Conservation (phyloP, 2,329 filamentous ascomycete genomes). For the Anthostomella pinea region DNA sequence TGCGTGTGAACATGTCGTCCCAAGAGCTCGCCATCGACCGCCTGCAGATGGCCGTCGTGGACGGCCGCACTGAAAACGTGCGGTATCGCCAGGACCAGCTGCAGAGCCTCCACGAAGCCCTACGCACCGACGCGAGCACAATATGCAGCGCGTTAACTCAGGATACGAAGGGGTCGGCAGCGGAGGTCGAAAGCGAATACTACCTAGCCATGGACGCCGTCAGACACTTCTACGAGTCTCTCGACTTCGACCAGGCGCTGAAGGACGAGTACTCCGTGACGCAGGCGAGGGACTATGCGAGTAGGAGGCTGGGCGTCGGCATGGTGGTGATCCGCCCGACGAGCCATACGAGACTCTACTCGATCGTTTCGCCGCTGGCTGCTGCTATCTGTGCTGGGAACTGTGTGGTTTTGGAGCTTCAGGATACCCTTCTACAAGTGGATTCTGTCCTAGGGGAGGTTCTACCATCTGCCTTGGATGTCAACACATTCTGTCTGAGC, state of each 20-base stretch:
- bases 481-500: constrained; percentile 24
- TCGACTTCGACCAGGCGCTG: constrained; percentile 28
- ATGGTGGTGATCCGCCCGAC: constrained; percentile 33
- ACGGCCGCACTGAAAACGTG: constrained; percentile 37
- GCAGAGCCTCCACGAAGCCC: constrained; percentile 31
- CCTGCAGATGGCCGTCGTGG: constrained; percentile 33
- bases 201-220: constrained; percentile 31
- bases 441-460: constrained; percentile 21
- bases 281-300: constrained; percentile 20
- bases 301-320: constrained; percentile 23
- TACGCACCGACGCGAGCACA: constrained; percentile 27
- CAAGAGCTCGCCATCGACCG: constrained; percentile 23
- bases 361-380: constrained; percentile 29
- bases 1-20: constrained; percentile 10
- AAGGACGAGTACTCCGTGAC: constrained; percentile 31
- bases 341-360: constrained; percentile 31
- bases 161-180: constrained; percentile 28
- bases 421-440: constrained; percentile 19
- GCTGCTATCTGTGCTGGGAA: constrained; percentile 38
- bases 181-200: constrained; percentile 35
- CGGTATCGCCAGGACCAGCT: constrained; percentile 39
- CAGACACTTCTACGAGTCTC: constrained; percentile 26
- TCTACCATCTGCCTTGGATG: constrained; percentile 23
- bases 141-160: constrained; percentile 31
- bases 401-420: constrained; percentile 33